Conservation (phyloP, 1,284 basidiomycete genomes). For the Pterula multifida region DNA sequence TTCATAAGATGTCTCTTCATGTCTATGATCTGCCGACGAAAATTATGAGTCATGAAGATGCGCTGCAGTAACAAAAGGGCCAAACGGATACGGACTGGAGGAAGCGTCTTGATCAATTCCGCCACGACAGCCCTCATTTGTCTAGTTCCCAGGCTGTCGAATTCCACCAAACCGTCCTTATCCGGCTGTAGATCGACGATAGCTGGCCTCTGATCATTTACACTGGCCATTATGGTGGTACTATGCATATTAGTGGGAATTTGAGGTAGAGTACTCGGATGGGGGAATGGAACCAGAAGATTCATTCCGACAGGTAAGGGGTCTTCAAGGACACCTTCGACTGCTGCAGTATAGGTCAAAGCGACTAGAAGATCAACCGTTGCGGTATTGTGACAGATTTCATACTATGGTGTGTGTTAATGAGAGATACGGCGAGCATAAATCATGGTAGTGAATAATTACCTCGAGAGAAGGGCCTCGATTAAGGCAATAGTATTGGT, state of each 20-base stretch:
- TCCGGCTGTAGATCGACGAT: slow-evolving; percentile 3
- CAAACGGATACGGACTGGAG: slow-evolving; percentile 24
- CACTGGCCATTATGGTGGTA: background rate
- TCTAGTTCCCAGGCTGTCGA: slow-evolving; percentile 27
- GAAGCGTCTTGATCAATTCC: slow-evolving; percentile 32
- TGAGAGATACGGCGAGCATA: background rate
- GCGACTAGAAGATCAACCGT: slow-evolving; percentile 52
- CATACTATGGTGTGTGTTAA: slow-evolving; percentile 29
- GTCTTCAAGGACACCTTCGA: slow-evolving; percentile 35
- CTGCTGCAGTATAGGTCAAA: slow-evolving; percentile 41
- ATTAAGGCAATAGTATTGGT: slow-evolving; percentile 51
- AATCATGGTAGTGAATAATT: slow-evolving; percentile 9
- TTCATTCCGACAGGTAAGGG: slow-evolving; percentile 48
- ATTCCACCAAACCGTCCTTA: slow-evolving; percentile 31
- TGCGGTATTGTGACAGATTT: slow-evolving; percentile 44
- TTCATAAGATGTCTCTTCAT: slow-evolving; percentile 31
- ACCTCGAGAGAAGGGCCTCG: slow-evolving; percentile 54
- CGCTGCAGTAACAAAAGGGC: background rate
- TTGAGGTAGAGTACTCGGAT: slow-evolving; percentile 10
- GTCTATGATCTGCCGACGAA: slow-evolving; percentile 19
- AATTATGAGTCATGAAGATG: slow-evolving; percentile 28
- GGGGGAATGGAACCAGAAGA: slow-evolving; percentile 34
- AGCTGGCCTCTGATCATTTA: slow-evolving; percentile 3
- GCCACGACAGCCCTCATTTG: slow-evolving; percentile 34
- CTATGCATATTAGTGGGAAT: slow-evolving; percentile 4